Evolutionary conservation across 352 stramenopile genomes (phyloP).

Genomic region (Blastocystis sp.): DNA sequence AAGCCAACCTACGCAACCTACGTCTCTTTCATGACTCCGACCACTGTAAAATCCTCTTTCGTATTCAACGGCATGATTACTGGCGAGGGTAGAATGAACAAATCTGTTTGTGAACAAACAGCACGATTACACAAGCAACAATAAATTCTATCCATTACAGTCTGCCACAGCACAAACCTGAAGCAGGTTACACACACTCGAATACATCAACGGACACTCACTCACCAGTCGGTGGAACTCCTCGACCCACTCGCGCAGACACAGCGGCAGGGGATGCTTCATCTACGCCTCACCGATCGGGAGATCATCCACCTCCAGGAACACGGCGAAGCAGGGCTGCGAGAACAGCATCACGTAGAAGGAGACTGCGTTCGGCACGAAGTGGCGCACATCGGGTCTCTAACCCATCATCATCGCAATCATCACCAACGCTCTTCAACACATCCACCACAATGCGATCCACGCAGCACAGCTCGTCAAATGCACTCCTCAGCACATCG

Average conservation of each 20-base stretch:
- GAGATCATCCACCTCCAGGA: background rate
- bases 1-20: too few relatives aligned
- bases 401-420: background rate
- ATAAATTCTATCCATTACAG: background rate
- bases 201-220: background rate
- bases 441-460: constrained; percentile 10
- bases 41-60: too few relatives aligned
- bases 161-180: background rate
- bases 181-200: background rate
- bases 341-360: constrained; percentile 25
- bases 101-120: too few relatives aligned
- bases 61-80: too few relatives aligned
- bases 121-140: background rate
- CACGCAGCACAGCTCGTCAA: constrained; percentile 19
- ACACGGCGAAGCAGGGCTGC: constrained; percentile 39
- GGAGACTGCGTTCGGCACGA: constrained; percentile 46
- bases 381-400: constrained; percentile 42
- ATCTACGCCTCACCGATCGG: background rate
- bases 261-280: background rate
- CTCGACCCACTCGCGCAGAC: constrained; percentile 35
- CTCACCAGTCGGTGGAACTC: background rate
- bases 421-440: constrained; percentile 1
- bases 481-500: background rate
- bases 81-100: too few relatives aligned
- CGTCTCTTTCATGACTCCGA: too few relatives aligned